Evolutionary conservation across 2,329 filamentous ascomycete genomes (phyloP), one percentile per base, ranked within the genome.

Genomic region (Fusarium kyushuense): DNA sequence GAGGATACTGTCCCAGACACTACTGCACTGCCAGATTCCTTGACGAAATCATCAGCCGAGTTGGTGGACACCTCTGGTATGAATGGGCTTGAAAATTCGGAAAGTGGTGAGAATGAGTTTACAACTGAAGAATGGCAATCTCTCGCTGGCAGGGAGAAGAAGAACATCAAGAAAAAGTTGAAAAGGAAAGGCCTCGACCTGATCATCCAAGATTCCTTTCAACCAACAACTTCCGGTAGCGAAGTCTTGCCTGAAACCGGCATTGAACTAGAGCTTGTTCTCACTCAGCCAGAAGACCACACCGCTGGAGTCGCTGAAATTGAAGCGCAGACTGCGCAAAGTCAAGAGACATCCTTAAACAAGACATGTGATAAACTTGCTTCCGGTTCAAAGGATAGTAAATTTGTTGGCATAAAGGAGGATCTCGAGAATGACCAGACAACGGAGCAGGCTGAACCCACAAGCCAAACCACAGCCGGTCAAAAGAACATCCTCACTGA

Each of bases 131-230:
- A 60, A 27, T 73, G 71, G 71, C 49, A 59, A 6, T 55, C 48
- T 21, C 46, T 73, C 9, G 32, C 47, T 23, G 49, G 41, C 12
- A 72, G 70, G 49, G 71, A 73, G 7, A 73, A 58, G 38, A 73
- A 72, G 41, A 67, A 63, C 40, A 70, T 74, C 4, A 73, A 58
- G 32, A 73, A 69, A 42, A 67, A 58, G 23, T 54, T 73, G 16
- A 69, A 55, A 54, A 71, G 69, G 55, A 60, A 67, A 52, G 67
- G 54, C 6, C 55, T 73, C 4, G 66, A 73, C 10, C 33, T 54
- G 8, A 42, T 73, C 30, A 33, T 73, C 14, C 56, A 55, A 42
- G 55, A 64, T 11, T 51, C 54, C 21, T 57, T 62, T 17, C 42
- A 49, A 19, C 21, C 51, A n/a, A 42, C 35, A 36, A 27, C 32